A percentile compares a stretch with the other conserved stretches of the same genome.
These are phyloP conservation scores for Bipolaris bicolor DNA, from an alignment of 2,329 filamentous ascomycete genomes.

Conservation along the genomic window DNA sequence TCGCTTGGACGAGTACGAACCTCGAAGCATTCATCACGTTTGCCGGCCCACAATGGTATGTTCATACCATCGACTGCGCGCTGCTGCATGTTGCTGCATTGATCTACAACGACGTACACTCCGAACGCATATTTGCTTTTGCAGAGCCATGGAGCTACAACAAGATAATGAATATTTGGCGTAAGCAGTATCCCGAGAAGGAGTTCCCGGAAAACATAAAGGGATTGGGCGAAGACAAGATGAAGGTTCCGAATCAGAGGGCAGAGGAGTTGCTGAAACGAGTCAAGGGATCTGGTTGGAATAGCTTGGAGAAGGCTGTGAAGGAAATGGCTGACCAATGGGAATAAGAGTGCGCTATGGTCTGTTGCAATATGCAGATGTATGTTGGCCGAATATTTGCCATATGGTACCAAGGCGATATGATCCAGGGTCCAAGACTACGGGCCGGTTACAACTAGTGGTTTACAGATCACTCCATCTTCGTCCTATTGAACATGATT, in stretches of 20 bases:
- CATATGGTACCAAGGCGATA: not conserved
- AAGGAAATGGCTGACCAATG: conserved; percentile 22
- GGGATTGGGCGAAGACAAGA: conserved; percentile 24
- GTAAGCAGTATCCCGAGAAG: conserved; percentile 50
- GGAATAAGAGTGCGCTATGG: not conserved
- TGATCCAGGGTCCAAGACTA: not conserved
- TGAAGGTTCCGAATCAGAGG: conserved; percentile 26
- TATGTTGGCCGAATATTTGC: not conserved
- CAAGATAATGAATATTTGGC: conserved; percentile 49
- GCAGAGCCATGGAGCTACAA: conserved; percentile 57
- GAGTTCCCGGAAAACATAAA: conserved; percentile 37
- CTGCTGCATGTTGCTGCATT: conserved; percentile 61
- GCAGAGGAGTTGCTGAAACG: conserved; percentile 38
- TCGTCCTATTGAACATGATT: not conserved
- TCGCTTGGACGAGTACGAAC: conserved; percentile 35
- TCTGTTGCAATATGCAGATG: not conserved
- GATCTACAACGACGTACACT: conserved; percentile 53
- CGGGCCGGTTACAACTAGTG: too few species aligned
- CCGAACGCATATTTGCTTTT: conserved; percentile 62
- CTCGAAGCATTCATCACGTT: conserved; percentile 38
- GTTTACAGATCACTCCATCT: not conserved
- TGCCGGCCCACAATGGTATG: conserved; percentile 27
- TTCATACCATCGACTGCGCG: conserved; percentile 44
- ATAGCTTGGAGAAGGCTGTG: conserved; percentile 32
- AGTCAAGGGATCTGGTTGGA: conserved; percentile 38